Evolutionary conservation across 441 rosid species (phyloP).

Genomic region (Erodium chrysanthum): DNA sequence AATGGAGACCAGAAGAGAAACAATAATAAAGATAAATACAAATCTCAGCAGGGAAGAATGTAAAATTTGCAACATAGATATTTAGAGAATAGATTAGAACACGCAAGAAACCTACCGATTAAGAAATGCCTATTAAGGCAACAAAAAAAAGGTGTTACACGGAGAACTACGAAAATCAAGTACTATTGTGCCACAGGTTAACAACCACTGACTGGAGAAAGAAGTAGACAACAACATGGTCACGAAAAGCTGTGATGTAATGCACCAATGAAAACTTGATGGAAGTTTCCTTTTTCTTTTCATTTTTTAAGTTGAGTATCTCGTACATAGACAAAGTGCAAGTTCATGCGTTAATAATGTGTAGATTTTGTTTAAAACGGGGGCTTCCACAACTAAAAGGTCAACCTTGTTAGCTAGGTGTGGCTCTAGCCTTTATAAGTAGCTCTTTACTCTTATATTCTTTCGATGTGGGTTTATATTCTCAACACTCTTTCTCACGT

Average conservation of each 20-base stretch:
- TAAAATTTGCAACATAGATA: not conserved
- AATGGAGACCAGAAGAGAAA: constrained; percentile 13
- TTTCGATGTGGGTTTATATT: no score
- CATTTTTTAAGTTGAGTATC: not conserved
- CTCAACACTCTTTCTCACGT: no score
- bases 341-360: not conserved
- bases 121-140: not conserved
- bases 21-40: constrained; percentile 6
- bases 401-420: no score
- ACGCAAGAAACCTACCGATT: not conserved
- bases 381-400: no score
- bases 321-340: not conserved
- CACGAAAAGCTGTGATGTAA: constrained; percentile 1
- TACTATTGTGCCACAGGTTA: not conserved
- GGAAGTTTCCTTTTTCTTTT: not conserved
- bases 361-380: no score
- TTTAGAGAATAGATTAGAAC: not conserved
- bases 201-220: not conserved
- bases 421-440: no score
- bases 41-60: not conserved
- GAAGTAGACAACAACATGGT: not conserved
- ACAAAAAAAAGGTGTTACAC: not conserved
- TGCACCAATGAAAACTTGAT: not conserved
- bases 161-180: not conserved
- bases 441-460: no score